These are phyloP conservation scores for Penstemon davidsonii DNA, from an alignment of 257 asterid genomes.

Conservation along the genomic window DNA sequence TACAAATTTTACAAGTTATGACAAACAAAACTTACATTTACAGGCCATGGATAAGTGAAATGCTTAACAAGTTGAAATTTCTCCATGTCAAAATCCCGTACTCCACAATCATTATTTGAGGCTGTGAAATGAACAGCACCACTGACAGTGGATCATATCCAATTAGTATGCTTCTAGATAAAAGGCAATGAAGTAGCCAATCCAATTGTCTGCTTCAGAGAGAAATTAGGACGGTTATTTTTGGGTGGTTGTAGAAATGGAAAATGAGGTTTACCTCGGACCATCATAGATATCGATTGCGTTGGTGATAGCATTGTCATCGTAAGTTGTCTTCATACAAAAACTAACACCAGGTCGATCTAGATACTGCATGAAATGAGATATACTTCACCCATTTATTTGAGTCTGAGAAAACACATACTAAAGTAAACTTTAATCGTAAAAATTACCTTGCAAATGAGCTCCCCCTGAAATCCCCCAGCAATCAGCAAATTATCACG, in stretches of 20 bases:
- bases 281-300: slow-evolving; percentile 48
- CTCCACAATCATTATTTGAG: slow-evolving; percentile 47
- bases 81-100: slow-evolving; percentile 53
- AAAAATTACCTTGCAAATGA: slow-evolving; percentile 51
- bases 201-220: slow-evolving; percentile 6
- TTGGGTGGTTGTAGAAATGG: slow-evolving; percentile 13
- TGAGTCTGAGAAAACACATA: slow-evolving; percentile 3
- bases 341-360: slow-evolving; percentile 65
- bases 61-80: slow-evolving; percentile 56
- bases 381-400: slow-evolving; percentile 18
- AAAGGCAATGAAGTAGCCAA: slow-evolving; percentile 8
- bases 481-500: slow-evolving; percentile 54
- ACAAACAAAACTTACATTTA: slow-evolving; percentile 36
- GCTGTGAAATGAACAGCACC: slow-evolving; percentile 52
- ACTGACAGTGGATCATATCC: slow-evolving; percentile 33
- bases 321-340: slow-evolving; percentile 70
- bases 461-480: slow-evolving; percentile 62
- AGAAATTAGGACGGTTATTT: not conserved
- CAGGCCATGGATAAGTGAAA: slow-evolving; percentile 54
- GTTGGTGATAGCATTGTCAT: slow-evolving; percentile 56
- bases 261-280: slow-evolving; percentile 39
- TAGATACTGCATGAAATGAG: slow-evolving; percentile 46
- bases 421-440: slow-evolving; percentile 4
- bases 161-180: slow-evolving; percentile 14
- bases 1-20: not conserved